Conservation (phyloP, 129 eudicot genomes). For the Helichrysum umbraculigerum region DNA sequence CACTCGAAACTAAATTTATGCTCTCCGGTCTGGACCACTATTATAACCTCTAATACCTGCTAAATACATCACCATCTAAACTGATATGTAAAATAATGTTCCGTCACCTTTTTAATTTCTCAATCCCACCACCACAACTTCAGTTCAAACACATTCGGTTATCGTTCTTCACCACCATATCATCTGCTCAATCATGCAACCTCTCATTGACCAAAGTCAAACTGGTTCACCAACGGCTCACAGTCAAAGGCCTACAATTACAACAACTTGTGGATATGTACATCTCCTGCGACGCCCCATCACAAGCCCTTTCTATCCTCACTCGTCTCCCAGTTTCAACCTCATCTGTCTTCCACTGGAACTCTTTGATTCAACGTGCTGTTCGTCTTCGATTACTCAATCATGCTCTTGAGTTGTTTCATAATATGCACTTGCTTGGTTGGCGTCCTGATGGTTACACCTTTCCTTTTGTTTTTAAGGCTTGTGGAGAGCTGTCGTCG, state of each 20-base stretch:
- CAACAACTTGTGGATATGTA: slow-evolving; percentile 31
- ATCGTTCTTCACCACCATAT: slow-evolving; percentile 18
- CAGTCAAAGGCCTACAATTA: slow-evolving; percentile 33
- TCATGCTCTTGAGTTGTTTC: slow-evolving; percentile 39
- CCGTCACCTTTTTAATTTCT: background rate
- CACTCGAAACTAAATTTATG: too few species aligned
- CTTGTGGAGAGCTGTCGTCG: slow-evolving; percentile 50
- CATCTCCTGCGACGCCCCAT: slow-evolving; percentile 38
- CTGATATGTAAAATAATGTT: too few species aligned
- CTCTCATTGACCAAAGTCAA: slow-evolving; percentile 26
- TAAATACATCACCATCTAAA: too few species aligned
- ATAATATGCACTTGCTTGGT: slow-evolving; percentile 41
- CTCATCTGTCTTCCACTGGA: slow-evolving; percentile 54
- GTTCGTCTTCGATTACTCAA: slow-evolving; percentile 21
- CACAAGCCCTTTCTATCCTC: slow-evolving; percentile 42
- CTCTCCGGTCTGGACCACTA: too few species aligned
- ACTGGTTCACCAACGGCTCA: slow-evolving; percentile 49
- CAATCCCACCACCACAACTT: background rate
- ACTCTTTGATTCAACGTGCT: slow-evolving; percentile 43
- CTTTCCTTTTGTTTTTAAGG: slow-evolving; percentile 66
- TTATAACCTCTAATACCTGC: too few species aligned
- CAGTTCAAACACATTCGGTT: slow-evolving; percentile 2
- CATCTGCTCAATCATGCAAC: slow-evolving; percentile 33
- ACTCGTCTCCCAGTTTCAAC: slow-evolving; percentile 40
- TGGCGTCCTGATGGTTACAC: slow-evolving; percentile 72